Base-by-base conservation (phyloP, 192 early-diverging fungal genomes). In the Pecoramyces ruminantium region DNA sequence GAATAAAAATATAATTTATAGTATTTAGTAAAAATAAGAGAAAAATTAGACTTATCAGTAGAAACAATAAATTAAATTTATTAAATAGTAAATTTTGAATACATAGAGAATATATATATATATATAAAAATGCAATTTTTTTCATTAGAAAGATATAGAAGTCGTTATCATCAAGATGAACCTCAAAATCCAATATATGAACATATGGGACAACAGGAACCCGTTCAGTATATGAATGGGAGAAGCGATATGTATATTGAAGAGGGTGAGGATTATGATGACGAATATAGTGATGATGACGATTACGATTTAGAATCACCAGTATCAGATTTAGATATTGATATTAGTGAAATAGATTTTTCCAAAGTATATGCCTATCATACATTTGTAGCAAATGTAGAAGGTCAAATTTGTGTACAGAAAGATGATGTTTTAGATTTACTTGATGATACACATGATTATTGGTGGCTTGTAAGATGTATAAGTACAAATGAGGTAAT, bases 321-420 rank as follows among this genome's bases (percentile, higher is more conserved):
- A 4, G 42, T 51, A 21, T 51, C 42, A 21, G 42, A 51, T 51
- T 51, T 51, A 51, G 42, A 51, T 21, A 51, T 51, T 51, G 42
- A 51, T 51, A 51, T 51, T 21, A 51, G 42, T 21, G 86, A 90
- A 40, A 95, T 96, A 79, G 92, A 96, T 82, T 92, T 91, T 84
- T 87, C 86, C 39, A 85, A 91, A 38, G 94, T 96, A 14, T 96
- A 96, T 84, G 94, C 94, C 27, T 88, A 94, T 77, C 93, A 93
- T 82, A 96, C 94, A 11, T 96, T 96, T 88, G 91, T 90, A 12
- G 93, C 93, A 0, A 96, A 90, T 9, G 88, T 95, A 16, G 94
- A 96, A 83, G 94, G 94, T 21, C 94, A 95, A 81, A 92, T 93
- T 15, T 93, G 90, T 21, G 94, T 96, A 12, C 87, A 93, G 34